These are phyloP conservation scores for Wakefieldia striispora DNA, from an alignment of 768 basidiomycete genomes.

Conservation along the genomic window DNA sequence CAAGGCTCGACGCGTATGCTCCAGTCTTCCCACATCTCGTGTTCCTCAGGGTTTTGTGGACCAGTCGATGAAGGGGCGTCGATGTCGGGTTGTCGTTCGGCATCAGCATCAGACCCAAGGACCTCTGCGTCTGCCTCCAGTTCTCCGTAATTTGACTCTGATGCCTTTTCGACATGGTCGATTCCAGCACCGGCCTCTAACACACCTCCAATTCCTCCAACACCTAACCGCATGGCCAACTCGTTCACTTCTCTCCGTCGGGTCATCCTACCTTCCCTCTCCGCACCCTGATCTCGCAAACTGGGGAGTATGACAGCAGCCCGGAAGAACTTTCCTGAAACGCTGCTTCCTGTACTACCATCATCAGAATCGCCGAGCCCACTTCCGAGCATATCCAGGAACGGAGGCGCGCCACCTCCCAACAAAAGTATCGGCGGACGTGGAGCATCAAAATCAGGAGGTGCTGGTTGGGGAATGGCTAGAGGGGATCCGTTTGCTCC, in stretches of 20 bases:
- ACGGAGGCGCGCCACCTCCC: slow-evolving; percentile 20
- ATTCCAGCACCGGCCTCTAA: slow-evolving; percentile 37
- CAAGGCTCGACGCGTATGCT: slow-evolving; percentile 66
- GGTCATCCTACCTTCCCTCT: slow-evolving; percentile 54
- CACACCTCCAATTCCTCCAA: slow-evolving; percentile 70
- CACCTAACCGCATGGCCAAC: slow-evolving; percentile 78
- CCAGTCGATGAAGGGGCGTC: slow-evolving; percentile 2
- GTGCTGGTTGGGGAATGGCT: slow-evolving; percentile 23
- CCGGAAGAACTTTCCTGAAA: slow-evolving; percentile 53
- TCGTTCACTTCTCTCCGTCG: slow-evolving; percentile 78
- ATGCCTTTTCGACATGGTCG: slow-evolving; percentile 3
- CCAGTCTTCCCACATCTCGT: slow-evolving; percentile 61
- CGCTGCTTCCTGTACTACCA: slow-evolving; percentile 6
- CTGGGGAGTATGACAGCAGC: slow-evolving; percentile 68
- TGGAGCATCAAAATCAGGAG: slow-evolving; percentile 27
- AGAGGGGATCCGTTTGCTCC: slow-evolving; percentile 6
- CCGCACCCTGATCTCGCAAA: slow-evolving; percentile 50
- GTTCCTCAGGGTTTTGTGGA: slow-evolving; percentile 18
- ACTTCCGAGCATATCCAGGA: slow-evolving; percentile 25
- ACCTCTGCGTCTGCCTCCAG: slow-evolving; percentile 18
- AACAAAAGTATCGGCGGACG: slow-evolving; percentile 26
- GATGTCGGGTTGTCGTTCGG: slow-evolving; percentile 1
- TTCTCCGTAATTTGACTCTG: slow-evolving; percentile 9
- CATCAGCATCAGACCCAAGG: slow-evolving; percentile 15
- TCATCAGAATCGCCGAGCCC: slow-evolving; percentile 20